phyloP scores from a whole-genome alignment of 805 yeast genomes.

The Diddensiella santjacobensis region DNA sequence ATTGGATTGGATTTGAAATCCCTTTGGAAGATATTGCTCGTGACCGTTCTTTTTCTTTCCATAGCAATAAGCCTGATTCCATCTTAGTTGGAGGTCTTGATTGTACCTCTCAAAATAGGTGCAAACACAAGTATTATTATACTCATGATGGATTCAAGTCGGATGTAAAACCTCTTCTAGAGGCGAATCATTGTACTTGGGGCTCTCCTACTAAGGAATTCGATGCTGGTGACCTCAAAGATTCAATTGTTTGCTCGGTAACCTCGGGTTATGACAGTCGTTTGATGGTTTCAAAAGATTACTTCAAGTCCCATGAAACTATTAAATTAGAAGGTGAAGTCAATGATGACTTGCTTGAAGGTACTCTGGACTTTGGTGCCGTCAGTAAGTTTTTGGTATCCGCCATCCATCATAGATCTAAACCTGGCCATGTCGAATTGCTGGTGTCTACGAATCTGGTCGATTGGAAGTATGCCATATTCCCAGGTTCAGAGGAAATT shows the following conservation, averaged over 20 bases:
- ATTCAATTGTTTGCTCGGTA: slow-evolving; percentile 42
- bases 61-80: slow-evolving; percentile 38
- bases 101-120: slow-evolving; percentile 18
- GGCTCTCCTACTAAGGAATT: slow-evolving; percentile 26
- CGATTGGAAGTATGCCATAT: slow-evolving; percentile 34
- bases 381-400: slow-evolving; percentile 37
- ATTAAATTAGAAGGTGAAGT: slow-evolving; percentile 33
- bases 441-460: slow-evolving; percentile 36
- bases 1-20: slow-evolving; percentile 40
- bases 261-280: slow-evolving; percentile 34
- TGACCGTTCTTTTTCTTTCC: slow-evolving; percentile 35
- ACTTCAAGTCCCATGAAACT: slow-evolving; percentile 38
- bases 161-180: slow-evolving; percentile 27
- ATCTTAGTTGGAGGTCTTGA: slow-evolving; percentile 39
- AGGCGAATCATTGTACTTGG: slow-evolving; percentile 29
- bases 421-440: slow-evolving; percentile 22
- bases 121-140: slow-evolving; percentile 40
- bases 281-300: slow-evolving; percentile 43
- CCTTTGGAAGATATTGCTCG: slow-evolving; percentile 27
- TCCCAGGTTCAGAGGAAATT: slow-evolving; percentile 30
- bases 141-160: slow-evolving; percentile 46
- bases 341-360: slow-evolving; percentile 31
- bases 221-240: neutral
- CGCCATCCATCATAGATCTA: slow-evolving; percentile 30
- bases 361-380: slow-evolving; percentile 35